Evolutionary conservation across 2,329 filamentous ascomycete genomes (phyloP).

Genomic region (Ascocoryne sarcoides): DNA sequence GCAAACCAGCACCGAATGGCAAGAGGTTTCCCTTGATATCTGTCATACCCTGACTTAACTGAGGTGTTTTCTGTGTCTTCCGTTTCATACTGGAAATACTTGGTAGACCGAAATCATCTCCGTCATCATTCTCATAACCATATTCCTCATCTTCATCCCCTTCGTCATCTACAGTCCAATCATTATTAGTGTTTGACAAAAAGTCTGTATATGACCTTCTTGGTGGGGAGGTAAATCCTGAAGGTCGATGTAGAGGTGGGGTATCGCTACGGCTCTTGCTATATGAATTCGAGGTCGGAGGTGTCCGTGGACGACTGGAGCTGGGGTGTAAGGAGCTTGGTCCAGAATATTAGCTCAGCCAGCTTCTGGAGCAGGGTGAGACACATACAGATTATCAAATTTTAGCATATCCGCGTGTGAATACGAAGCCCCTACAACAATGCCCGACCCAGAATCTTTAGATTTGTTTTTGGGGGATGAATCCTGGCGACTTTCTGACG

Average conservation of each 20-base stretch:
- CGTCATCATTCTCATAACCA: conserved; percentile 72
- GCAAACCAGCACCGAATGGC: conserved; percentile 31
- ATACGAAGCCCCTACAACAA: conserved; percentile 89
- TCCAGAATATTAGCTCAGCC: conserved; percentile 7
- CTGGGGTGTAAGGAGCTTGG: conserved; percentile 50
- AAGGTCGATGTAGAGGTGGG: conserved; percentile 44
- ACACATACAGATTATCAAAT: conserved; percentile 67
- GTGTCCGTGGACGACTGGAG: conserved; percentile 64
- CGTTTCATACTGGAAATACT: conserved; percentile 87
- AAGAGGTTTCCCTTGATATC: conserved; percentile 9
- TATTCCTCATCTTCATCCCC: conserved; percentile 64
- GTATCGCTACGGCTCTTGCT: conserved; percentile 46
- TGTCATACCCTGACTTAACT: conserved; percentile 11
- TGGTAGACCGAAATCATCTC: conserved; percentile 91
- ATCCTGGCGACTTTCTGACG: conserved; percentile 47
- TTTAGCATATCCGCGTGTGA: conserved; percentile 94
- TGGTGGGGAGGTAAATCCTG: conserved; percentile 51
- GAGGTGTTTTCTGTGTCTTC: conserved; percentile 42
- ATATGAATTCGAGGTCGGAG: conserved; percentile 49
- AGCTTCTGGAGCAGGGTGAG: conserved; percentile 1
- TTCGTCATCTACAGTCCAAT: conserved; percentile 67
- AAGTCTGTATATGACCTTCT: conserved; percentile 73
- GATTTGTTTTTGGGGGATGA: conserved; percentile 42
- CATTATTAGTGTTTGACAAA: conserved; percentile 70
- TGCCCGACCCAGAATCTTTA: conserved; percentile 46